Evolutionary conservation across 2,329 filamentous ascomycete species (phyloP).

Genomic region (Calonectria fujianensis): DNA sequence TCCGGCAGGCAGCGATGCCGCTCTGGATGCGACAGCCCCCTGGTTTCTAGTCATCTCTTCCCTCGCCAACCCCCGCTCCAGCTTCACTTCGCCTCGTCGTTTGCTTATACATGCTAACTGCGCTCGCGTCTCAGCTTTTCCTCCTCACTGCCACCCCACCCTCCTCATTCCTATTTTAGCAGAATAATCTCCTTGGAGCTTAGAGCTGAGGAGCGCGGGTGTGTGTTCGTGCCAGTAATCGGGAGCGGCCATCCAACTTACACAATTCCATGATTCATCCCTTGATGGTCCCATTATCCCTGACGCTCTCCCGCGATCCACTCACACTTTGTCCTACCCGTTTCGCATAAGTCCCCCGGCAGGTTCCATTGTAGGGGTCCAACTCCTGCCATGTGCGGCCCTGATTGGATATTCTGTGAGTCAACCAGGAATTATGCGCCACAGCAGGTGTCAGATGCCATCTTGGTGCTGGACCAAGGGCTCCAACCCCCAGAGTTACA

Average conservation of each 20-base stretch:
- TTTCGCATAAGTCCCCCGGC: conserved; percentile 47
- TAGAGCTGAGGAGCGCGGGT: background rate
- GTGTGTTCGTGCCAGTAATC: background rate
- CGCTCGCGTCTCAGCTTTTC: background rate
- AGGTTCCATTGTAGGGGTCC: conserved; percentile 51
- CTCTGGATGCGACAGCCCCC: conserved; percentile 29
- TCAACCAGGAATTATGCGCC: conserved; percentile 31
- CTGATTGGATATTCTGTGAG: conserved; percentile 44
- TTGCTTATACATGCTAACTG: background rate
- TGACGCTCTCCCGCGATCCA: conserved; percentile 52
- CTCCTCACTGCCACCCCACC: conserved; percentile 12
- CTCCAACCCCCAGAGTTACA: conserved; percentile 24
- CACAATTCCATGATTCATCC: conserved; percentile 41
- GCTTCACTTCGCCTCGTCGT: conserved; percentile 1
- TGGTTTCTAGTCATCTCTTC: conserved; percentile 16
- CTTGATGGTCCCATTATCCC: conserved; percentile 40
- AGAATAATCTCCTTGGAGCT: background rate
- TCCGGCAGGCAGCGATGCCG: conserved; percentile 29
- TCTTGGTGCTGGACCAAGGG: background rate
- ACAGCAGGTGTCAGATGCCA: conserved; percentile 26
- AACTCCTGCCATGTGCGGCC: conserved; percentile 29
- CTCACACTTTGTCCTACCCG: conserved; percentile 46
- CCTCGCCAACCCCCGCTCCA: conserved; percentile 17
- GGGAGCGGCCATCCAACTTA: conserved; percentile 35
- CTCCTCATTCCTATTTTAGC: conserved; percentile 15